Evolutionary conservation across 169 alveolate species (phyloP).

Genomic region (Theileria orientalis): DNA sequence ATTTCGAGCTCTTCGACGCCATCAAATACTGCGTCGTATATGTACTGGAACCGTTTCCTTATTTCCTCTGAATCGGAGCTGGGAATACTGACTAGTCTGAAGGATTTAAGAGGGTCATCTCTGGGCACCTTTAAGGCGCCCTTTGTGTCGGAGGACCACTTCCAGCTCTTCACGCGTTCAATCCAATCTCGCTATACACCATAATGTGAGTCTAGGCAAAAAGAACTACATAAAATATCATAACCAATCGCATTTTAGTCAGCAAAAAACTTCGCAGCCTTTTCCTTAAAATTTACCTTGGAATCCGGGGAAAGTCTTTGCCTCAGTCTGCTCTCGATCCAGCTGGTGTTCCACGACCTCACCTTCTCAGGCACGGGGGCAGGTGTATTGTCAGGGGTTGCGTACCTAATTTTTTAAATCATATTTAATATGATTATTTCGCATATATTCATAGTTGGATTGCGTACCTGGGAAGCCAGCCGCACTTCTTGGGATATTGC

Average conservation of each 20-base stretch:
- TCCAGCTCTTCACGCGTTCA: slow-evolving; percentile 76
- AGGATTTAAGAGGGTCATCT: slow-evolving; percentile 69
- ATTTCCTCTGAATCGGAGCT: slow-evolving; percentile 25
- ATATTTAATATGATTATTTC: not conserved
- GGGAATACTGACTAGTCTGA: slow-evolving; percentile 59
- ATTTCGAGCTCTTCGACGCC: slow-evolving; percentile 39
- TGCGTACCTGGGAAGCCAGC: slow-evolving; percentile 74
- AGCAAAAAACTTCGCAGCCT: slow-evolving; percentile 2
- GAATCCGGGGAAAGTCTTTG: slow-evolving; percentile 29
- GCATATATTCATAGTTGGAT: not conserved
- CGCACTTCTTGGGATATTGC: slow-evolving; percentile 77
- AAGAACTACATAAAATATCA: too few relatives aligned
- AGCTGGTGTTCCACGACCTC: slow-evolving; percentile 77
- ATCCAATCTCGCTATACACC: slow-evolving; percentile 65
- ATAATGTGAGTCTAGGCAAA: too few relatives aligned
- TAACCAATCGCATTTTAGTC: too few relatives aligned
- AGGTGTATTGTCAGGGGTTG: slow-evolving; percentile 79
- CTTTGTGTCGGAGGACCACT: slow-evolving; percentile 77
- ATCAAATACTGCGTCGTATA: slow-evolving; percentile 65
- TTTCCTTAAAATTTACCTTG: slow-evolving; percentile 14
- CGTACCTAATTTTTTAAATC: slow-evolving; percentile 40
- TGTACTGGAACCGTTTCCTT: slow-evolving; percentile 61
- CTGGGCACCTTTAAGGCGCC: slow-evolving; percentile 76
- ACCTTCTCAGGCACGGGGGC: slow-evolving; percentile 80
- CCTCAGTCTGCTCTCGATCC: slow-evolving; percentile 73